Percentiles rank a stretch among this genome's conserved stretches.
phyloP scores from a whole-genome alignment of 192 early-diverging fungal genomes.

The Chytriomyces sp. region DNA sequence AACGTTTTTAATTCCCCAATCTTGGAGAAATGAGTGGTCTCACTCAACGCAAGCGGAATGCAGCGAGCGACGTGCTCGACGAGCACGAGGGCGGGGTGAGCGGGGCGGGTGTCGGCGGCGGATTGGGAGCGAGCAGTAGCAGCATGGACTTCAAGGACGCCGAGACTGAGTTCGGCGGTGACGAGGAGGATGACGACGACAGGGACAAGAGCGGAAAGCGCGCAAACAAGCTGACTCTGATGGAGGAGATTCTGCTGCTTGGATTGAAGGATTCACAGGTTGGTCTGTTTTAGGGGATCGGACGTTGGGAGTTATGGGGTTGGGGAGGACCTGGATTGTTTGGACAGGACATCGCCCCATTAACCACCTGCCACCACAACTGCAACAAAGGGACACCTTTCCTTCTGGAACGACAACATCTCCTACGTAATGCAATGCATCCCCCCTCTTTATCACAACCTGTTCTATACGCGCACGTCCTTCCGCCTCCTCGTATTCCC shows the following conservation, averaged over 20 bases:
- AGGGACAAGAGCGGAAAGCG: constrained; percentile 36
- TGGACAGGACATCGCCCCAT: no score
- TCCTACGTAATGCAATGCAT: constrained; percentile 77
- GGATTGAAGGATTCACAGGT: constrained; percentile 94
- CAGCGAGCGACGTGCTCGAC: constrained; percentile 22
- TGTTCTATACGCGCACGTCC: background rate
- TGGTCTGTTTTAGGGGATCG: background rate
- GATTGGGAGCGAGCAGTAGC: background rate
- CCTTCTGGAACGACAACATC: constrained; percentile 99
- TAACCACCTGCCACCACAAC: no score
- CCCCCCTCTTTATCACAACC: background rate
- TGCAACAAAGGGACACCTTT: constrained; percentile 86
- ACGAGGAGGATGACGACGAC: constrained; percentile 30
- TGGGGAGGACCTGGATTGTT: no score
- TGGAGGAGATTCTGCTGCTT: constrained; percentile 93
- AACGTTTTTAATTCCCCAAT: no score
- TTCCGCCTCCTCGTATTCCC: no score
- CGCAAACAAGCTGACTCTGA: constrained; percentile 74
- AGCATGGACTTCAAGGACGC: background rate
- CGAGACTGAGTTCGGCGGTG: background rate
- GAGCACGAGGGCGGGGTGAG: constrained; percentile 8
- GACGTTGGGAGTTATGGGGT: no score
- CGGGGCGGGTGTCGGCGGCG: background rate
- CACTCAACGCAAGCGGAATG: constrained; percentile 48
- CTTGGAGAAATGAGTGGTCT: constrained; percentile 38